These are phyloP conservation scores for Coix lacrymajobi DNA, from an alignment of 176 grass and related monocot genomes.

Conservation along the genomic window DNA sequence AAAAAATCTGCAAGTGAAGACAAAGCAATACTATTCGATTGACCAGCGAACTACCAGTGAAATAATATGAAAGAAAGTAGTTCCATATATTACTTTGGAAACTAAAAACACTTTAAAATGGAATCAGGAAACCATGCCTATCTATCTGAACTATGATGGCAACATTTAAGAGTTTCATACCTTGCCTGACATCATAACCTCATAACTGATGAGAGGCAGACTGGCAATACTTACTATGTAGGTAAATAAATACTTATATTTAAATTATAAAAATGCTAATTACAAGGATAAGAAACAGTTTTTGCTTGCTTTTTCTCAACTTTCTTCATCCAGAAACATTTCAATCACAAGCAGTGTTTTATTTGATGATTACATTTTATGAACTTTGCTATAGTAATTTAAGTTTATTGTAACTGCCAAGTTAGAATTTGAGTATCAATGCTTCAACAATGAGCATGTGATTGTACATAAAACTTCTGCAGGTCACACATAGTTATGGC, in stretches of 20 bases:
- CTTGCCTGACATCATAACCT: constrained; percentile 5
- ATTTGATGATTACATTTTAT: neutral
- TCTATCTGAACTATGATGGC: neutral
- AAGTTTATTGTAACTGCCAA: neutral
- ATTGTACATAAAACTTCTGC: neutral
- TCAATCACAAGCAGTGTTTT: neutral
- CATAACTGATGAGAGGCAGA: neutral
- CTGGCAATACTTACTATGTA: neutral
- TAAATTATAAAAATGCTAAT: neutral
- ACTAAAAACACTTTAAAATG: neutral
- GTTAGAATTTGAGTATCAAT: neutral
- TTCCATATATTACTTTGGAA: neutral
- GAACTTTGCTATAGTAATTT: neutral
- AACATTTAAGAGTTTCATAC: neutral
- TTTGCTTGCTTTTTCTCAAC: neutral
- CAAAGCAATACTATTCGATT: neutral
- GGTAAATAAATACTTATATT: neutral
- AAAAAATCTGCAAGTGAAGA: neutral
- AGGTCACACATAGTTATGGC: neutral
- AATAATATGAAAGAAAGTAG: neutral
- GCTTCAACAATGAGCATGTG: constrained; percentile 16
- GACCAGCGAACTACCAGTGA: neutral
- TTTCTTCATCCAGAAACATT: neutral
- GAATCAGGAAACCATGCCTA: neutral
- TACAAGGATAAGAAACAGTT: neutral